Evolutionary conservation across 768 basidiomycete genomes (phyloP).

Genomic region (Steccherinum ochraceum): DNA sequence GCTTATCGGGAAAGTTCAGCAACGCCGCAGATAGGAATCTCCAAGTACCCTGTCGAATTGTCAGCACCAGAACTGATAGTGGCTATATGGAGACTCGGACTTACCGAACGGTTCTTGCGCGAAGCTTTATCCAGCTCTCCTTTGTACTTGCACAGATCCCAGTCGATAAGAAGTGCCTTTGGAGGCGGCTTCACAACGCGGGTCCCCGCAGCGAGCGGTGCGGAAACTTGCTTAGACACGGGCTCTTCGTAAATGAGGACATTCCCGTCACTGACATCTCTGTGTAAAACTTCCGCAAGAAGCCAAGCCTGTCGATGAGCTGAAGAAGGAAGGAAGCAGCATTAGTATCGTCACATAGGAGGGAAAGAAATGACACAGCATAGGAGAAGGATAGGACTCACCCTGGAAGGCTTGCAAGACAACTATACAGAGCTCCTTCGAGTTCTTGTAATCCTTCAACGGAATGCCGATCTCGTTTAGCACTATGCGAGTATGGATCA

Average conservation of each 20-base stretch:
- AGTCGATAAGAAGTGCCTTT: conserved; percentile 2
- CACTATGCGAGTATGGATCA: too few species aligned
- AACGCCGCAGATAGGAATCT: neutral
- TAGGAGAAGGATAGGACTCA: too few species aligned
- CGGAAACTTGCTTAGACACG: too few species aligned
- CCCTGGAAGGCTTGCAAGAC: too few species aligned
- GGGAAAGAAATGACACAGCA: too few species aligned
- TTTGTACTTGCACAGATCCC: conserved; percentile 2
- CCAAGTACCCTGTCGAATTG: conserved; percentile 3
- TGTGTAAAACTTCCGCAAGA: conserved; percentile 1
- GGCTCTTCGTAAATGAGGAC: too few species aligned
- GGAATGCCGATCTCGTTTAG: neutral
- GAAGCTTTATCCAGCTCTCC: neutral
- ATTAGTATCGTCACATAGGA: too few species aligned
- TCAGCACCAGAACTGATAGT: neutral
- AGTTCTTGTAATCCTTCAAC: conserved; percentile 1
- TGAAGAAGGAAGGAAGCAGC: too few species aligned
- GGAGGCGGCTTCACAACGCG: too few species aligned
- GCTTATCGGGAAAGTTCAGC: neutral
- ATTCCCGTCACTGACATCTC: neutral
- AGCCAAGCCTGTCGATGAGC: neutral
- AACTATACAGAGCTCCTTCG: neutral
- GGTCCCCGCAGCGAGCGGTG: too few species aligned
- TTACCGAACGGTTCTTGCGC: neutral
- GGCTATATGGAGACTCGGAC: neutral